A percentile compares a stretch with the other conserved stretches of the same genome.
phyloP scores from a whole-genome alignment of 169 alveolate species.

The Babesia bovis region DNA sequence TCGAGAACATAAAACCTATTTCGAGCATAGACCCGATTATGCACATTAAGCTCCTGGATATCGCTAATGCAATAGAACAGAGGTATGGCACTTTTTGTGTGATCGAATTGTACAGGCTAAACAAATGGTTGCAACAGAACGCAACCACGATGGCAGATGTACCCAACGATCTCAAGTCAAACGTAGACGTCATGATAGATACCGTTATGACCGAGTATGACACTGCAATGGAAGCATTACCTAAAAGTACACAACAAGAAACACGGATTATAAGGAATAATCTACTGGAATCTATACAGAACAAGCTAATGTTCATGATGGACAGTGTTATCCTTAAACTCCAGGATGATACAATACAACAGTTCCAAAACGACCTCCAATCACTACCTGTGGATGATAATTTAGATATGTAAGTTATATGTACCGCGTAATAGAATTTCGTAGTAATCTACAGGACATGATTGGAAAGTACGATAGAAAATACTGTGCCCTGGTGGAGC shows the following conservation, averaged over 20 bases:
- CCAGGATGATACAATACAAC: constrained; percentile 24
- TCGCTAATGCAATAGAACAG: constrained; percentile 12
- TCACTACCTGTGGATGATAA: constrained; percentile 19
- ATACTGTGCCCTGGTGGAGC: constrained; percentile 26
- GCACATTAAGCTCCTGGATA: constrained; percentile 6
- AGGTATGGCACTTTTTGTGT: background rate
- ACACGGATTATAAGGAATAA: background rate
- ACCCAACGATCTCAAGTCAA: constrained; percentile 13
- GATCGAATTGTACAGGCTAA: background rate
- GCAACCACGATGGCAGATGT: constrained; percentile 8
- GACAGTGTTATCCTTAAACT: constrained; percentile 21
- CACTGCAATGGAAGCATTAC: background rate
- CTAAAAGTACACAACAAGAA: background rate
- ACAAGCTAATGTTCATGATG: constrained; percentile 24
- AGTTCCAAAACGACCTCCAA: constrained; percentile 26
- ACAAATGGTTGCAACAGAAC: constrained; percentile 27
- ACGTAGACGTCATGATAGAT: constrained; percentile 24
- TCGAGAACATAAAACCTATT: constrained; percentile 9
- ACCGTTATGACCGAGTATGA: constrained; percentile 25
- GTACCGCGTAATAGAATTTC: background rate
- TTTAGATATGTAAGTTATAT: constrained; percentile 12
- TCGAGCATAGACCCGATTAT: background rate
- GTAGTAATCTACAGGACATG: constrained; percentile 29
- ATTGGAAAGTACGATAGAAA: constrained; percentile 35
- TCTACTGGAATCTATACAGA: constrained; percentile 19